These are phyloP conservation scores for Acanthamoeba divionensis DNA, from an alignment of 208 protist species.

Conservation along the genomic window DNA sequence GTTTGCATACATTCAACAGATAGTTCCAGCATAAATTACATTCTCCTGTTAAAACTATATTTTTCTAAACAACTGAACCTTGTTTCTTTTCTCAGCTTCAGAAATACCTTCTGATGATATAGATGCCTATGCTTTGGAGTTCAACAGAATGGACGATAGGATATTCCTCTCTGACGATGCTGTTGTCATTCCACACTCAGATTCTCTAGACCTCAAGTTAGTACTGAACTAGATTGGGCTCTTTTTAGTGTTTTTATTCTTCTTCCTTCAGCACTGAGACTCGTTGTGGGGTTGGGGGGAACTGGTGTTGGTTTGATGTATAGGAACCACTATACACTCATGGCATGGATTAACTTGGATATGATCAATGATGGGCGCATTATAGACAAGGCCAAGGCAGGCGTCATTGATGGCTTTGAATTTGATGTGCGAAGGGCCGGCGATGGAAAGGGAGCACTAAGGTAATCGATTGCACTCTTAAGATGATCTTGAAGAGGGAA, in stretches of 20 bases:
- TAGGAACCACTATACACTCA: slow-evolving; percentile 24
- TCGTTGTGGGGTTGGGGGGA: background rate
- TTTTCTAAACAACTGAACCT: background rate
- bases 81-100: background rate
- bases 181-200: background rate
- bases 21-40: background rate
- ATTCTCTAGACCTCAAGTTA: background rate
- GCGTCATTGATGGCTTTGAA: slow-evolving; percentile 15
- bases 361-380: slow-evolving; percentile 48
- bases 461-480: too few species aligned
- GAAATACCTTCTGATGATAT: background rate
- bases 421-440: background rate
- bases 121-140: slow-evolving; percentile 20
- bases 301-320: background rate
- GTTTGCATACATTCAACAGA: background rate
- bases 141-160: background rate
- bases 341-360: slow-evolving; percentile 43
- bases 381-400: slow-evolving; percentile 6
- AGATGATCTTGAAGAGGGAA: too few species aligned
- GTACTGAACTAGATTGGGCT: background rate
- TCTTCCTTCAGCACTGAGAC: background rate
- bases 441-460: background rate
- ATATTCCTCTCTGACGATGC: background rate
- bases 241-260: background rate
- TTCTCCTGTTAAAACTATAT: too few species aligned